phyloP scores from a whole-genome alignment of 1,284 basidiomycete species.

The Phaffia rhodozyma region DNA sequence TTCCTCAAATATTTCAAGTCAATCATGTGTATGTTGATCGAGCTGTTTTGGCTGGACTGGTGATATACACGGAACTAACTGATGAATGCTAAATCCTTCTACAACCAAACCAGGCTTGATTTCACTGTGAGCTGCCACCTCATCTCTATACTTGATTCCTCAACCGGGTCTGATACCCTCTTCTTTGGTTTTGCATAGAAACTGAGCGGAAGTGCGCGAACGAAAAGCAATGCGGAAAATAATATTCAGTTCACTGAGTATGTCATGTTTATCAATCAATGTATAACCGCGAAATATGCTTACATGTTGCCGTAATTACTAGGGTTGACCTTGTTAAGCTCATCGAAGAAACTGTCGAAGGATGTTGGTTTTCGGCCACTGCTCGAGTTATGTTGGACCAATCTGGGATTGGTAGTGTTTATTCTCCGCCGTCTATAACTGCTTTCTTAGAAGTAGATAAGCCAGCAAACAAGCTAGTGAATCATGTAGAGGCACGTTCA shows the following conservation, averaged over 20 bases:
- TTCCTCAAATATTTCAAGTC: conserved; percentile 36
- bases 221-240: background rate
- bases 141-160: too few species aligned
- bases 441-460: conserved; percentile 38
- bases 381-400: conserved; percentile 56
- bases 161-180: background rate
- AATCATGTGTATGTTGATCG: conserved; percentile 56
- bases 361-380: conserved; percentile 85
- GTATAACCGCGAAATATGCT: background rate
- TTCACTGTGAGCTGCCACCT: conserved; percentile 63
- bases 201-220: conserved; percentile 1
- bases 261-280: background rate
- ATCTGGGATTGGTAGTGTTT: conserved; percentile 77
- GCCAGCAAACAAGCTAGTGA: conserved; percentile 25
- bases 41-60: too few species aligned
- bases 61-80: too few species aligned
- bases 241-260: conserved; percentile 5
- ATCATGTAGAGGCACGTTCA: conserved; percentile 35
- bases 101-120: conserved; percentile 43
- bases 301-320: conserved; percentile 1
- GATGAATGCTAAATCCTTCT: too few species aligned
- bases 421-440: conserved; percentile 49
- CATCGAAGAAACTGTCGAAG: conserved; percentile 89
- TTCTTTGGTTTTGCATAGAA: conserved; percentile 9
- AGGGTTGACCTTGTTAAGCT: conserved; percentile 78